Evolutionary conservation across 495 filamentous ascomycete species (phyloP), one percentile per base, ranked within the genome.

Genomic region (Aspergillus wentii): DNA sequence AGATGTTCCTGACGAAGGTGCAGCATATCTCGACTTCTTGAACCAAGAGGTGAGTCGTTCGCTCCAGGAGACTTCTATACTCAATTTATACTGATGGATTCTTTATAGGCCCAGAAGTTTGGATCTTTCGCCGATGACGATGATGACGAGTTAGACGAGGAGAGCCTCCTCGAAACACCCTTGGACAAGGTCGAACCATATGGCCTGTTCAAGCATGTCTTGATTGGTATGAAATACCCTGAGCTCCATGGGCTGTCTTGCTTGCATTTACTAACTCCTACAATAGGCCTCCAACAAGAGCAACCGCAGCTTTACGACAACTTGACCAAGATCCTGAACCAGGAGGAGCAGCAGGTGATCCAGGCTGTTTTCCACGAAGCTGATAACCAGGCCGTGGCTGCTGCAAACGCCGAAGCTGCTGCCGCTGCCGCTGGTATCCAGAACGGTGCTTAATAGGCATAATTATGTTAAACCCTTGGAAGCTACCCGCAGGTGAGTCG

Each of bases 131-230:
- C 72, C 8, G 78, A 76, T 18, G 83, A 85, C 17, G 88, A 95
- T 17, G 90, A 92, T 28, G 90, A 96, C 22, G 80, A 94, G 15
- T 72, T 94, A 17, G 92, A 96, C 52, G 92, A 98, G 49, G 89
- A 91, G 57, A 82, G 83, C 34, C 68, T 96, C 35, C 78, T 97
- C 8, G 92, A 97, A 59, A 92, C 91, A 5, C 92, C 90, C 17
- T 68, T 98, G 22, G 94, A 98, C 64, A 87, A 88, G 61, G 71
- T 98, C 37, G 94, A 98, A 58, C 90, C 91, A 7, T 98, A 98
- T 59, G 74, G 77, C 46, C 64, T 94, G 44, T 95, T 98, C 73
- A 80, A 85, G 59, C 67, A 76, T 43, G 79, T 85, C 13, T 66
- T 98, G 40, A 49, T 94, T 45, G 83, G 92, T 95, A 83, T 48